phyloP scores from a whole-genome alignment of 129 eudicot genomes.

The Flaveria linearis region DNA sequence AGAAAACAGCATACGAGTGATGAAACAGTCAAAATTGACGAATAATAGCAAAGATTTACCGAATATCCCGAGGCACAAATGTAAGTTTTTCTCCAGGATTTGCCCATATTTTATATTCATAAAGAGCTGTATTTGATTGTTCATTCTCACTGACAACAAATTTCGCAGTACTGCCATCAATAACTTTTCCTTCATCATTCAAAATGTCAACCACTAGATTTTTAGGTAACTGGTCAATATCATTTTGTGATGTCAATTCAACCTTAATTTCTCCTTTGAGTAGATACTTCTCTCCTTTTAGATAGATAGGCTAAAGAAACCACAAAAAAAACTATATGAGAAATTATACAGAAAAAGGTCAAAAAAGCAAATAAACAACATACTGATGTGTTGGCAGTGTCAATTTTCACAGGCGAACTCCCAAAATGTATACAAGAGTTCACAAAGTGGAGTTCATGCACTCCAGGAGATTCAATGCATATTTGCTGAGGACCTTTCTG shows the following conservation, averaged over 20 bases:
- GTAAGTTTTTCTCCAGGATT: slow-evolving; percentile 67
- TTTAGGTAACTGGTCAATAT: slow-evolving; percentile 49
- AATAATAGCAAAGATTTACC: slow-evolving; percentile 47
- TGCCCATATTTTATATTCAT: slow-evolving; percentile 83
- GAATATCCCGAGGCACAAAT: slow-evolving; percentile 66
- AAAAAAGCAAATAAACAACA: slow-evolving; percentile 20
- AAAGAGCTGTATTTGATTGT: slow-evolving; percentile 50
- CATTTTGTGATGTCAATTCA: slow-evolving; percentile 45
- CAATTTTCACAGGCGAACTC: slow-evolving; percentile 59
- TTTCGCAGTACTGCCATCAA: slow-evolving; percentile 54
- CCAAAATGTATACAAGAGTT: slow-evolving; percentile 90
- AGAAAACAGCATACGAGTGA: background rate
- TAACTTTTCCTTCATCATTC: slow-evolving; percentile 48
- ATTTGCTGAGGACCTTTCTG: slow-evolving; percentile 85
- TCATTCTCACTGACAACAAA: slow-evolving; percentile 37
- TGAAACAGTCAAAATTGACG: background rate
- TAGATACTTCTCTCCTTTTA: slow-evolving; percentile 89
- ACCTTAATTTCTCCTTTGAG: slow-evolving; percentile 70
- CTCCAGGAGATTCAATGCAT: slow-evolving; percentile 84
- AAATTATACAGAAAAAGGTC: slow-evolving; percentile 6
- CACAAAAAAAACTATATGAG: slow-evolving; percentile 29
- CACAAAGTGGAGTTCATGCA: slow-evolving; percentile 83
- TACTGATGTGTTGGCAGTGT: slow-evolving; percentile 65
- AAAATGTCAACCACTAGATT: slow-evolving; percentile 54
- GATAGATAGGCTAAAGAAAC: slow-evolving; percentile 60